phyloP scores from a whole-genome alignment of 2,329 filamentous ascomycete genomes.

The Lecanicillium sp. region DNA sequence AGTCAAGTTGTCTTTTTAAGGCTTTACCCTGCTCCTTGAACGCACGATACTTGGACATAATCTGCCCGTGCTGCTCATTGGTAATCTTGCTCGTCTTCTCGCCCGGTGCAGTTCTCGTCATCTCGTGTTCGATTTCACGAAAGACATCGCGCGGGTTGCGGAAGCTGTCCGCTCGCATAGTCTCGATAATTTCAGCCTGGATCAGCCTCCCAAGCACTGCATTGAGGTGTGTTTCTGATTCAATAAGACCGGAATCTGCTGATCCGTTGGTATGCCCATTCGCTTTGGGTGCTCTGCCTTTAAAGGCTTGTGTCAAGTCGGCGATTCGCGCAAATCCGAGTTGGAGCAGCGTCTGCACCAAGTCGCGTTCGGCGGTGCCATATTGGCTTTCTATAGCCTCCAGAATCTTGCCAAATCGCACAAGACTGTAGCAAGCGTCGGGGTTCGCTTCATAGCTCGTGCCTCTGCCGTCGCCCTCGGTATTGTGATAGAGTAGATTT shows the following conservation, averaged over 20 bases:
- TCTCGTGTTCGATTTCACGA: conserved; percentile 56
- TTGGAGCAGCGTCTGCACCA: conserved; percentile 69
- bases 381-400: conserved; percentile 68
- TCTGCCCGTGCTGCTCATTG: conserved; percentile 51
- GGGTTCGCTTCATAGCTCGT: conserved; percentile 83
- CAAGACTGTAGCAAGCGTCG: conserved; percentile 71
- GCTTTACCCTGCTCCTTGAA: conserved; percentile 46
- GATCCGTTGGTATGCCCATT: conserved; percentile 31
- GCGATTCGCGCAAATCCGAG: conserved; percentile 71
- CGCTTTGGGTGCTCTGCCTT: conserved; percentile 29
- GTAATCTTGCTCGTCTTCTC: conserved; percentile 55
- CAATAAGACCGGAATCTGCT: conserved; percentile 32
- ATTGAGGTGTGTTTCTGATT: conserved; percentile 43
- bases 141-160: conserved; percentile 55
- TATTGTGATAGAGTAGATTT: conserved; percentile 72
- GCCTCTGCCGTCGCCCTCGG: conserved; percentile 52
- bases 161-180: conserved; percentile 52
- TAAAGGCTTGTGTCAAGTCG: conserved; percentile 62
- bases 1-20: conserved; percentile 47
- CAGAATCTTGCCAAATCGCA: conserved; percentile 76
- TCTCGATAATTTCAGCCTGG: conserved; percentile 61
- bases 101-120: conserved; percentile 43
- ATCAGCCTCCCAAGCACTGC: conserved; percentile 50
- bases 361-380: conserved; percentile 65
- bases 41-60: conserved; percentile 47